A percentile compares a stretch with the other conserved stretches of the same genome.
Evolutionary conservation across 345 rosid genomes (phyloP).

Genomic region (Rhodamnia rubescens): DNA sequence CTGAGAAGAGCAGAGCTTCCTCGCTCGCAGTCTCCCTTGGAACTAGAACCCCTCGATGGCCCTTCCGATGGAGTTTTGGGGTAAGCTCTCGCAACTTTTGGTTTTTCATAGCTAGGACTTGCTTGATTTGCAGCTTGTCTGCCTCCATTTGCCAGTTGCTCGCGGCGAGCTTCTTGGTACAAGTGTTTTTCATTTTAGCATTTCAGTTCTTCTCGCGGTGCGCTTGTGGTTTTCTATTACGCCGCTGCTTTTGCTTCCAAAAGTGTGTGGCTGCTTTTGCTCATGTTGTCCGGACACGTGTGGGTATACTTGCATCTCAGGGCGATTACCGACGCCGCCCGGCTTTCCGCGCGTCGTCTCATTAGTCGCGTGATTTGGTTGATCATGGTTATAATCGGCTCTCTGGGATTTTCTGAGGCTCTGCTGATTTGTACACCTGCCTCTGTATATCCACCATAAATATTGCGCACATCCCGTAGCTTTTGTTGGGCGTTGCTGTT

Average conservation of each 20-base stretch:
- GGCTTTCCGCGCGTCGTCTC: background rate
- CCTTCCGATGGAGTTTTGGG: slow-evolving; percentile 10
- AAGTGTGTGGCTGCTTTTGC: background rate
- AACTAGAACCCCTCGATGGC: background rate
- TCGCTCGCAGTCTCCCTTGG: background rate
- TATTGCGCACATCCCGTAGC: background rate
- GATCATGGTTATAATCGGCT: rapidly evolving
- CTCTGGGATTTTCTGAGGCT: background rate
- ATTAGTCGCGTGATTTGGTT: background rate
- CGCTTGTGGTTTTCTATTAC: background rate
- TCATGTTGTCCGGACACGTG: background rate
- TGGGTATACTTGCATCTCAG: background rate
- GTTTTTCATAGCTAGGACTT: background rate
- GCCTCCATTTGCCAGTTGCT: background rate
- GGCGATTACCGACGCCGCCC: background rate
- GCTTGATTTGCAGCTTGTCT: background rate
- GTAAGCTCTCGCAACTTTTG: background rate
- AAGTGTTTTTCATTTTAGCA: background rate
- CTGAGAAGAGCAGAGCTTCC: background rate
- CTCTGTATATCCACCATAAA: too few relatives aligned
- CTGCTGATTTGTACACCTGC: background rate
- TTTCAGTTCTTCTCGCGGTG: background rate
- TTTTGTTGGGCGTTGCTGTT: background rate
- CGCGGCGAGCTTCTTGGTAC: background rate
- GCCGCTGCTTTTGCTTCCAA: background rate